phyloP scores from a whole-genome alignment of 1,284 basidiomycete genomes.

The Lentinula novae-zelandiae region DNA sequence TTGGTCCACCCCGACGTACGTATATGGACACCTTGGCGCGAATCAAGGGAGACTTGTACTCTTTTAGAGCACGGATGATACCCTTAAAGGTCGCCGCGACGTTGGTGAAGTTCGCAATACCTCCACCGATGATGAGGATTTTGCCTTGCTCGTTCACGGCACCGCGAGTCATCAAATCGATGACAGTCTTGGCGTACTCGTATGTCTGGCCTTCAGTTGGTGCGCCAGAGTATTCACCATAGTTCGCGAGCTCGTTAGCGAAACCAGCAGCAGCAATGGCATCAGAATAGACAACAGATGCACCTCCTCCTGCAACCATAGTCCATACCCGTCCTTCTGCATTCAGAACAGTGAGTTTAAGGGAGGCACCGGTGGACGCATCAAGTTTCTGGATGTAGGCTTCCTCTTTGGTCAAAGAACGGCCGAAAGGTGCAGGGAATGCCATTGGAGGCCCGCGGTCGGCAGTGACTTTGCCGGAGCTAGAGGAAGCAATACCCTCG shows the following conservation, averaged over 20 bases:
- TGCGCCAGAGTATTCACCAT: conserved; percentile 99
- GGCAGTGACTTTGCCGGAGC: conserved; percentile 55
- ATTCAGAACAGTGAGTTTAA: conserved; percentile 96
- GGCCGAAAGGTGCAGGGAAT: conserved; percentile 97
- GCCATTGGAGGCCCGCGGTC: conserved; percentile 98
- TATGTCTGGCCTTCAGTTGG: conserved; percentile 98
- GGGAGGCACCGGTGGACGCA: conserved; percentile 93
- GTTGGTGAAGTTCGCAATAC: conserved; percentile 99
- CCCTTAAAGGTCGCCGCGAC: conserved; percentile 99
- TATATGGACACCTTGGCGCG: conserved; percentile 89
- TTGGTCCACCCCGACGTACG: conserved; percentile 97
- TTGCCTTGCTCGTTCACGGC: conserved; percentile 84
- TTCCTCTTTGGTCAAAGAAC: conserved; percentile 97
- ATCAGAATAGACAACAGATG: conserved; percentile 75
- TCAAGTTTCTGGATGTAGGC: conserved; percentile 99
- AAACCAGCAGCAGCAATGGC: conserved; percentile 89
- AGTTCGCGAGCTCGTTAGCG: conserved; percentile 98
- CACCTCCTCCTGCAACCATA: conserved; percentile 95
- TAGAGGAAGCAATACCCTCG: conserved; percentile 33
- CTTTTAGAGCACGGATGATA: conserved; percentile 96
- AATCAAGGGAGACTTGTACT: conserved; percentile 86
- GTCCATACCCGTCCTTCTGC: conserved; percentile 96
- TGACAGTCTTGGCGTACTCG: conserved; percentile 98
- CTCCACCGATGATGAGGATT: conserved; percentile 99
- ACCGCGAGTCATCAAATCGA: conserved; percentile 95